Base-by-base conservation (phyloP, 148 eudicot species). In the Chenopodium berlandieri region DNA sequence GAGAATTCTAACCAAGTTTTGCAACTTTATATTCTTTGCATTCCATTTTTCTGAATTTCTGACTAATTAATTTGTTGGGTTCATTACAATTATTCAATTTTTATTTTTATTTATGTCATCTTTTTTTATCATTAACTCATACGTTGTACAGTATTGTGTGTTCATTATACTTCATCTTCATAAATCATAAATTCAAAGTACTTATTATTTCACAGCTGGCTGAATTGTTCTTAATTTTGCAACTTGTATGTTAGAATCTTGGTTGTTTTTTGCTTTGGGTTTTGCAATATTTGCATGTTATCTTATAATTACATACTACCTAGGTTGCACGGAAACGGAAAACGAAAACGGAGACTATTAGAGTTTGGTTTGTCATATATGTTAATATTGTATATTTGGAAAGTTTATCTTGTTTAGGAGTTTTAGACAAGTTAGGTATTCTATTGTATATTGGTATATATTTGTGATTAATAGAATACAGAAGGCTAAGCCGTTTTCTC, bases 201-300 rank as follows among this genome's bases (percentile, higher is more conserved):
- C 44, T 40, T 5, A 4, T 20, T 62, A 20, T 9, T 6, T 1
- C 66, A 20, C 66, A 62, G 27, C 58, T 74, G 40, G 47, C 78
- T 56, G 63, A 11, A 22, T 12, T 11, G 19, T 58, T 7, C 22
- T 32, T 7, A 9, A 47, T 9, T n/a, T 77, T 40, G 54, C 80
- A 65, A 77, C 80, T 77, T 77, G 71, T 40, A 77, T 40, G 44
- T 1, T 54, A 47, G 58, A 44, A 47, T 52, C 25, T 27, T 32
- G 32, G 60, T 27, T 30, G 13, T 25, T 30, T n/a, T 6, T 25
- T 52, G 52, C 52, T 54, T 60, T 22, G 27, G 40, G 27, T 19
- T 11, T 37, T 64, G 71, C 12, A 78, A 44, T 31, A 60, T 62
- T 77, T 22, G 63, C 64, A 78, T 67, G 74, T 62, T 62, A 27